Evolutionary conservation across 2,329 filamentous ascomycete species (phyloP).

Genomic region (Lizonia empirigonia): DNA sequence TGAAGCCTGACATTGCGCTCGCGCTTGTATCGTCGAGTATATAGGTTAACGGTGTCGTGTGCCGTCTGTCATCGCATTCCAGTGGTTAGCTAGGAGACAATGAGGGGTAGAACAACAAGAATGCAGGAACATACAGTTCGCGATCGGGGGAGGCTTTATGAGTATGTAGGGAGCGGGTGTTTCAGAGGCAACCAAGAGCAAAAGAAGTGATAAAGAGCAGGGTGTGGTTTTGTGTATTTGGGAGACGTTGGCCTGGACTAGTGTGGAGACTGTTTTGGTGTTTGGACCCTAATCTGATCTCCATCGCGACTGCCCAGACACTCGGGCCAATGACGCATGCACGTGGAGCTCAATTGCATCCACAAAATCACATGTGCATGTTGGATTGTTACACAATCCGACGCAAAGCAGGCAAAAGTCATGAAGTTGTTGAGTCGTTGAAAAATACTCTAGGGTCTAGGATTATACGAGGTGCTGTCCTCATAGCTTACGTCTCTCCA

Average conservation of each 20-base stretch:
- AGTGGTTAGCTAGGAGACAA: conserved; percentile 41
- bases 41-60: conserved; percentile 24
- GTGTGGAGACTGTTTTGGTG: conserved; percentile 17
- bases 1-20: conserved; percentile 71
- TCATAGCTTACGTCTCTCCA: conserved; percentile 13
- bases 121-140: conserved; percentile 24
- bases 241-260: conserved; percentile 9
- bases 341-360: conserved; percentile 7
- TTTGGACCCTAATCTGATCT: conserved; percentile 18
- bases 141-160: background rate
- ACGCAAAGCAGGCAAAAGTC: background rate
- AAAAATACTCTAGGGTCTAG: conserved; percentile 33
- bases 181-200: background rate
- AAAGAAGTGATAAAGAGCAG: conserved; percentile 7
- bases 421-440: conserved; percentile 10
- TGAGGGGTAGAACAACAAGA: conserved; percentile 21
- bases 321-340: conserved; percentile 21
- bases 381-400: background rate
- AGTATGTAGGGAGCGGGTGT: background rate
- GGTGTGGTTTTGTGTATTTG: conserved; percentile 8
- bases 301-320: conserved; percentile 18
- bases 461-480: conserved; percentile 16
- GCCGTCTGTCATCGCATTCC: conserved; percentile 38
- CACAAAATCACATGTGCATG: conserved; percentile 1
- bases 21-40: conserved; percentile 25